Base-by-base conservation (phyloP, 192 early-diverging fungal species). In the Podila verticillata region DNA sequence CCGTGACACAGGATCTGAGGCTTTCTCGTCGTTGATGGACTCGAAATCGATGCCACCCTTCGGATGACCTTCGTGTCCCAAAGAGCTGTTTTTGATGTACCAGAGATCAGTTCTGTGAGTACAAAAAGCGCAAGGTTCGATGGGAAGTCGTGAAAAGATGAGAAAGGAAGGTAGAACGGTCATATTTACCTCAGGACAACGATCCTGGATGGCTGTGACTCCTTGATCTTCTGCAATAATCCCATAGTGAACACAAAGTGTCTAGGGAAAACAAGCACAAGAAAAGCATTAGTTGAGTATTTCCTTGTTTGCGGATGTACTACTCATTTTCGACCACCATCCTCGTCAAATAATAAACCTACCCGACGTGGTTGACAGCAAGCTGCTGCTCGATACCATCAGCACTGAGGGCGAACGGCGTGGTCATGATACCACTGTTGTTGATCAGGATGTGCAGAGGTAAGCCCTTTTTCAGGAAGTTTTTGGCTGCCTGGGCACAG, bases 361-460 rank as follows among this genome's bases (percentile, higher is more conserved):
- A 81, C 39, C 75, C 88, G 56, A 87, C 72, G 51, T 89, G 81
- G 28, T 90, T 90, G 4, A 77, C 75, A 0, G 74, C 84, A 61
- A 90, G 84, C 58, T 86, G 84, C 1, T 51, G 48, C 57, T 85
- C 83, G 59, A 85, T 85, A 0, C 82, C 84, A 57, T 85, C 77
- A 20, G 63, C 74, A 29, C 66, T 82, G 22, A 84, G 65, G 7
- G 47, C n/a, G 26, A 47, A 84, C 0, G 83, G 71, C 24, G 48
- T 39, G 29, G 61, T 47, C 68, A 70, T 70, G 48, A 78, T 80
- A 15, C 79, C 84, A 63, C 75, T 61, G 66, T 85, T 85, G 67
- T 81, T 80, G 28, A 85, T 30, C 29, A 88, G 62, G 56, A 88
- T 88, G 47, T 88, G 87, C 8, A 88, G 67, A 1, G 86, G 86